Evolutionary conservation across 2,329 filamentous ascomycete species (phyloP), one percentile per base, ranked within the genome.

Genomic region (Neonectria magnoliae): DNA sequence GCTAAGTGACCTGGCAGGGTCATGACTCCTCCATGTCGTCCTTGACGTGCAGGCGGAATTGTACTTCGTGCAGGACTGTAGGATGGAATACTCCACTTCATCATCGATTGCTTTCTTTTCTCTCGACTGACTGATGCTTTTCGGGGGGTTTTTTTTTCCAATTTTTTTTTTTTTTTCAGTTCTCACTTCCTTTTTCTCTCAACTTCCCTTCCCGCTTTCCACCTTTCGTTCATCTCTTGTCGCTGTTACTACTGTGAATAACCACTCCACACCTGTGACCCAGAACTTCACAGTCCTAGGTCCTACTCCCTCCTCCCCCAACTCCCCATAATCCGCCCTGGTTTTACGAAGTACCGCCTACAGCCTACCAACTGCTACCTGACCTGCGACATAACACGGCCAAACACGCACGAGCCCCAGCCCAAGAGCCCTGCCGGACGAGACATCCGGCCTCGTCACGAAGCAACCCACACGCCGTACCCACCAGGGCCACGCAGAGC

Each of bases 371-470:
- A 20, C 42, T 45, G 31, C 47, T 45, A 50, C 47, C 25, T 48
- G 45, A 29, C 55, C 54, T 62, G 55, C 54, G 48, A 59, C 60
- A 59, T 38, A 55, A 59, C 60, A 60, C 44, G 50, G 55, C 51
- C 36, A 36, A 64, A 51, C 27, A 60, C 57, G 48, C 51, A 64
- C 61, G 56, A 59, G 61, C 61, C 45, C 44, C 13, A 52, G 51
- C 38, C 44, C 29, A 59, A 38, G 31, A 53, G 56, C 60, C 56
- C 55, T 63, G 55, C 60, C 56, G 56, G 54, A 52, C 62, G 53
- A 61, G 58, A 65, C 62, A 62, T 57, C 58, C 58, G 54, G 38
- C 57, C 52, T 52, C 38, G 57, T 57, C 62, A 64, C 57, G 62
- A 64, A 61, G 57, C 41, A 65, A 44, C 57, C 60, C 54, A 57